A percentile compares a stretch with the other conserved stretches of the same genome.
phyloP scores from a whole-genome alignment of 331 rosid species.

The Dryas integrifolia region DNA sequence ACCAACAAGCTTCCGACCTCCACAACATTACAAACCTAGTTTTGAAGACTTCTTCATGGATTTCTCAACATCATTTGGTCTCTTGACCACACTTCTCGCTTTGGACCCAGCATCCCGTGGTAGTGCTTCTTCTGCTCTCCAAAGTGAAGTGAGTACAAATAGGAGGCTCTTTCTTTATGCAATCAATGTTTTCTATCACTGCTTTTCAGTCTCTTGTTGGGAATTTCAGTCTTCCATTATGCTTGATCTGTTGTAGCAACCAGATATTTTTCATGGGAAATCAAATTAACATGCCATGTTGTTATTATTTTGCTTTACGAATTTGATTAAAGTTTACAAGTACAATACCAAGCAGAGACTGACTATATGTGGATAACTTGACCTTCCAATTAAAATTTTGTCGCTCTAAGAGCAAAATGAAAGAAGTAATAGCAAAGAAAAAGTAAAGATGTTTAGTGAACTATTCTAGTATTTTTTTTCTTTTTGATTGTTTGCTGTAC shows the following conservation, averaged over 20 bases:
- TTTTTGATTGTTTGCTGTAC: conserved; percentile 11
- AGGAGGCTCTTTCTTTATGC: not conserved
- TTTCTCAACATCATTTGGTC: conserved; percentile 49
- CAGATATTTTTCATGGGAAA: not conserved
- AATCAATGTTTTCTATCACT: conserved; percentile 15
- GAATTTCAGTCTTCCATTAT: no score
- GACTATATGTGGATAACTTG: no score
- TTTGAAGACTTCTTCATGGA: conserved; percentile 42
- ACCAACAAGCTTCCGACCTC: conserved; percentile 51
- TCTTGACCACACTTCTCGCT: conserved; percentile 58
- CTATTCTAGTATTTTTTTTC: not conserved
- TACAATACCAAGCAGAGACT: not conserved
- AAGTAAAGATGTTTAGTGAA: not conserved
- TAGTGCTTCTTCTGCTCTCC: conserved; percentile 57
- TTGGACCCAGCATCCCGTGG: conserved; percentile 61
- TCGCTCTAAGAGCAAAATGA: not conserved
- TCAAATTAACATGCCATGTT: not conserved
- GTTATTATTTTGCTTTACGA: not conserved
- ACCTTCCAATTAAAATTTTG: not conserved
- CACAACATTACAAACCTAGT: conserved; percentile 48
- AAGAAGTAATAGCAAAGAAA: not conserved
- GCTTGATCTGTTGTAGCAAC: not conserved
- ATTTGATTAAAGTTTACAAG: not conserved
- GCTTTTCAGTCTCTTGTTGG: not conserved
- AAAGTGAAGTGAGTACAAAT: conserved; percentile 44